Evolutionary conservation across 2,329 filamentous ascomycete species (phyloP), one percentile per base, ranked within the genome.

Genomic region (Blastomyces percursus): DNA sequence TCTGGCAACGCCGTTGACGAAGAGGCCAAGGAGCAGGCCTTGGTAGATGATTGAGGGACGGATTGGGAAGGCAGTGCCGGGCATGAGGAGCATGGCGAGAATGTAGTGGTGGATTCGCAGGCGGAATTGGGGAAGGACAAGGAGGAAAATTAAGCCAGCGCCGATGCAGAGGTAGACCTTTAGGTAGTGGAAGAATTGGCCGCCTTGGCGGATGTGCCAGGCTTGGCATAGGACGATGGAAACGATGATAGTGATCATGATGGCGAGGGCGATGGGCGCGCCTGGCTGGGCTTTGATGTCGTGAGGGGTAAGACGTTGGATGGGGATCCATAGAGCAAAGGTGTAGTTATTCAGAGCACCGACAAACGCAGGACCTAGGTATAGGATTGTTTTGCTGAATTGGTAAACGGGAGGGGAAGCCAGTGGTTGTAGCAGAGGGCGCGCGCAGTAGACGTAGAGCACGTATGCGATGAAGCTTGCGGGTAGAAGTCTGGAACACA

Each of bases 61-160:
- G 6, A 90, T 97, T 67, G 96, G 92, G 74, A 97, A 86, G 61
- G 85, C 86, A 0, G 94, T 97, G 0, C 92, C 94, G 0, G 92
- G 91, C 5, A 97, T 82, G 0, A 99, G 82, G 0, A 97, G 80
- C 16, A 99, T 82, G 1, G 87, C 91, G 4, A 97, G 80, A 66
- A 97, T 90, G 72, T 97, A 99, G 74, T 99, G 94, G 72, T 99
- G 94, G 62, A 99, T 91, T 42, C 94, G 86, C 59, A 99, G 81
- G 65, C 86, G 88, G 60, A 96, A 84, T 8, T 86, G 84, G 0
- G 93, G 93, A 6, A 96, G 76, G 0, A 83, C 77, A 14, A 96
- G 79, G 42, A 89, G 82, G 59, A 91, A 76, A 38, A 94, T 71
- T 44, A 97, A 84, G n/a, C 79, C 80, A 2, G 78, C 72, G 1